phyloP scores from a whole-genome alignment of 1,284 basidiomycete species.

The Coniferiporia weirii region DNA sequence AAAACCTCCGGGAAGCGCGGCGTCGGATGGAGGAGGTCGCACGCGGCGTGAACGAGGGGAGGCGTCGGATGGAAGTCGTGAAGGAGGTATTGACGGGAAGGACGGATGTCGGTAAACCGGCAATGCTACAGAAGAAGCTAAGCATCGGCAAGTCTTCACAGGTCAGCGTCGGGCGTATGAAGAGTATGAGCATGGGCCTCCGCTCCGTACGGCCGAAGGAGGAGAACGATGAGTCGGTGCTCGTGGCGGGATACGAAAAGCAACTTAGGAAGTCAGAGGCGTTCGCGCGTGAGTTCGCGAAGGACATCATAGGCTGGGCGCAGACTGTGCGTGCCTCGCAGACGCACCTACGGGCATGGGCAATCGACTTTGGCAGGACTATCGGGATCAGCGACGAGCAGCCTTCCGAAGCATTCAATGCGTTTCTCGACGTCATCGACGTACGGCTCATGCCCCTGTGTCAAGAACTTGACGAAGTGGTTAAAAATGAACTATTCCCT shows the following conservation, averaged over 20 bases:
- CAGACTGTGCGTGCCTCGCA: constrained; percentile 42
- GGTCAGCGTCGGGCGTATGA: constrained; percentile 58
- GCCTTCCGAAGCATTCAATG: constrained; percentile 63
- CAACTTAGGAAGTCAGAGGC: constrained; percentile 48
- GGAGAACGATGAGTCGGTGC: constrained; percentile 43
- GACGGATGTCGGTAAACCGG: constrained; percentile 19
- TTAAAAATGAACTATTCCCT: constrained; percentile 50
- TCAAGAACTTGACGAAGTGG: constrained; percentile 42
- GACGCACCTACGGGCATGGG: constrained; percentile 51
- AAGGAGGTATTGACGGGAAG: constrained; percentile 52
- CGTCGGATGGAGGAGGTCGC: constrained; percentile 73
- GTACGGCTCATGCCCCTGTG: constrained; percentile 49
- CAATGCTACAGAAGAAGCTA: constrained; percentile 40
- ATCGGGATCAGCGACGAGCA: constrained; percentile 53
- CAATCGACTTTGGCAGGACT: constrained; percentile 56
- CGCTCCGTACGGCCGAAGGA: constrained; percentile 27
- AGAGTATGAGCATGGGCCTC: constrained; percentile 37
- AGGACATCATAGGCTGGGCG: constrained; percentile 56
- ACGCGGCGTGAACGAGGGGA: constrained; percentile 80
- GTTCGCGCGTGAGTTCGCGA: constrained; percentile 57
- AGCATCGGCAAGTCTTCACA: constrained; percentile 32
- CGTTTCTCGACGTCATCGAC: constrained; percentile 58
- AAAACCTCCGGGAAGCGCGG: constrained; percentile 59
- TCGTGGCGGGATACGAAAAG: constrained; percentile 49
- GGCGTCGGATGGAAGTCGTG: constrained; percentile 81